Evolutionary conservation across 768 basidiomycete species (phyloP).

Genomic region (Leucocoprinus leucothites): DNA sequence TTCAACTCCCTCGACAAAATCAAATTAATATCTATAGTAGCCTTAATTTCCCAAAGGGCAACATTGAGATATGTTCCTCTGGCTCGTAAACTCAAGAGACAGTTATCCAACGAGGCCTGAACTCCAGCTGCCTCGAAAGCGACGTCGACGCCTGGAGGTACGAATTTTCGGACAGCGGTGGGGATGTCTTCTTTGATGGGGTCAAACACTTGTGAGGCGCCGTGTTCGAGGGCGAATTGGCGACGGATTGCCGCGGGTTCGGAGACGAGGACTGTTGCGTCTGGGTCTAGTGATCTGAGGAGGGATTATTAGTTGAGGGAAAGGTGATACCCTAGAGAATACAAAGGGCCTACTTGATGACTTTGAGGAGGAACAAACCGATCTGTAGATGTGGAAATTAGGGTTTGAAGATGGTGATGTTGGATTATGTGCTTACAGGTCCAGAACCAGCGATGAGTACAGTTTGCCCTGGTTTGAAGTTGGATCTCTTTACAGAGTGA

Average conservation of each 20-base stretch:
- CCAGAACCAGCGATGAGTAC: conserved; percentile 43
- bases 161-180: conserved; percentile 24
- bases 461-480: conserved; percentile 32
- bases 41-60: conserved; percentile 37
- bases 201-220: conserved; percentile 35
- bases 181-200: conserved; percentile 29
- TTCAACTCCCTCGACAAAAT: conserved; percentile 34
- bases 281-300: conserved; percentile 25
- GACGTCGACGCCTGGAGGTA: conserved; percentile 36
- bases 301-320: neutral
- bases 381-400: conserved; percentile 24
- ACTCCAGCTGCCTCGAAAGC: conserved; percentile 46
- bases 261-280: conserved; percentile 30
- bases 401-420: too few relatives aligned
- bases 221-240: conserved; percentile 30
- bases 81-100: conserved; percentile 31
- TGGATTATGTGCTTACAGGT: conserved; percentile 29
- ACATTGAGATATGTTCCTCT: conserved; percentile 39
- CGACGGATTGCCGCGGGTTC: conserved; percentile 39
- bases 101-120: conserved; percentile 33
- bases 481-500: conserved; percentile 40
- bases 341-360: conserved; percentile 25
- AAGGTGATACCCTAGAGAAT: too few relatives aligned
- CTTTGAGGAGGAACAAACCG: conserved; percentile 35
- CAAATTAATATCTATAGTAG: conserved; percentile 33